Percentiles rank a stretch among this genome's conserved stretches.
These are phyloP conservation scores for Pseudogymnoascus sp. DNA, from an alignment of 2,329 filamentous ascomycete genomes.

Conservation along the genomic window DNA sequence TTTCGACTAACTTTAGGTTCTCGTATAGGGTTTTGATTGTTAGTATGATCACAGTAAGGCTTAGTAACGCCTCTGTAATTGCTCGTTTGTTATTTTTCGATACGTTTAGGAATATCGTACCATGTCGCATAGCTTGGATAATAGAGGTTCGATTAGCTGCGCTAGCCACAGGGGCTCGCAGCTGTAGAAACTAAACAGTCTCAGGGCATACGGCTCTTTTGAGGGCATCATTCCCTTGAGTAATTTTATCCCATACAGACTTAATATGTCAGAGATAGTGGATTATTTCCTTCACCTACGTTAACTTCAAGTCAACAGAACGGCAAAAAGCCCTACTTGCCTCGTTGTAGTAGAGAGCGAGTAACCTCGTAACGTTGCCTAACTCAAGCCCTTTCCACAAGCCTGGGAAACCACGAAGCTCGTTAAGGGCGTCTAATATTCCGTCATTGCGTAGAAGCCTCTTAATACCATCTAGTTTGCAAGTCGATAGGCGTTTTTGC, in stretches of 20 bases:
- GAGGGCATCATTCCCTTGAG: not conserved
- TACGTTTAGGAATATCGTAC: not conserved
- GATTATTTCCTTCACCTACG: not conserved
- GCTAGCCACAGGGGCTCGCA: not conserved
- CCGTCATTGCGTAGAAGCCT: not conserved
- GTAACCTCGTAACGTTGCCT: not conserved
- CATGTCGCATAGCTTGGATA: not conserved
- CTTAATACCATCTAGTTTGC: not conserved
- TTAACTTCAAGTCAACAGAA: not conserved
- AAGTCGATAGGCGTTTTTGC: not conserved
- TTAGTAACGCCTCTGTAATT: not conserved
- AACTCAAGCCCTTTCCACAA: not conserved
- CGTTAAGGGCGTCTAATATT: not conserved
- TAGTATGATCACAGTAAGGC: not conserved
- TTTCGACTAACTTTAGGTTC: not conserved
- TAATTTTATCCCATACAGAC: not conserved
- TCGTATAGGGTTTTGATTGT: not conserved
- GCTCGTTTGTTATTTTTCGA: not conserved
- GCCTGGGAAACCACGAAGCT: too few relatives aligned
- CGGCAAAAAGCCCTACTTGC: not conserved
- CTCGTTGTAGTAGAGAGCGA: slow-evolving; percentile 10
- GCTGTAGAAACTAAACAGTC: slow-evolving; percentile 9
- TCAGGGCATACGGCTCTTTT: slow-evolving; percentile 5
- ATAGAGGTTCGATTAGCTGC: not conserved
- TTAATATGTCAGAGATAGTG: not conserved